These are phyloP conservation scores for Penicillium sclerotigenum DNA, from an alignment of 2,329 filamentous ascomycete genomes.

Conservation along the genomic window DNA sequence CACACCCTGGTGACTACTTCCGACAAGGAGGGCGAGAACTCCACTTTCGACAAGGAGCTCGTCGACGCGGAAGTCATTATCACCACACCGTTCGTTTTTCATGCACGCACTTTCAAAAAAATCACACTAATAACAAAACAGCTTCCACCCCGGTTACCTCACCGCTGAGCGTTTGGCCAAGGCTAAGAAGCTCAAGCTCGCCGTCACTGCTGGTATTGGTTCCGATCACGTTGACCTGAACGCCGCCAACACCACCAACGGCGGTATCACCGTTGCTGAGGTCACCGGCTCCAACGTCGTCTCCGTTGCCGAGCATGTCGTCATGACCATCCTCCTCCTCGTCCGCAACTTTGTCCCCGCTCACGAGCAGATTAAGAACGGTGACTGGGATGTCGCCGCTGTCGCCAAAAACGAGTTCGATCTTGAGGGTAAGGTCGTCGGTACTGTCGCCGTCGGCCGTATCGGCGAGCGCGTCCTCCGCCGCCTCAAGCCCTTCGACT, in stretches of 20 bases:
- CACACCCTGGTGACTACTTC: conserved; percentile 97
- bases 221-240: conserved; percentile 98
- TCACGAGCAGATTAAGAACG: conserved; percentile 84
- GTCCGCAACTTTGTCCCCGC: conserved; percentile 98
- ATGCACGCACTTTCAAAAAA: too few species aligned
- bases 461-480: conserved; percentile 97
- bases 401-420: conserved; percentile 99
- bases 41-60: conserved; percentile 90
- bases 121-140: background rate
- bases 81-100: conserved; percentile 67
- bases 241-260: conserved; percentile 97
- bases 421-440: conserved; percentile 94
- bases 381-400: conserved; percentile 92
- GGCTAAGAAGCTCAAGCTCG: conserved; percentile 98
- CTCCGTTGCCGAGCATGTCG: conserved; percentile 95
- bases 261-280: conserved; percentile 93
- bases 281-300: conserved; percentile 98
- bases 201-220: conserved; percentile 94
- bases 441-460: conserved; percentile 93
- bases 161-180: conserved; percentile 93
- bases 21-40: conserved; percentile 93
- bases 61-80: conserved; percentile 98
- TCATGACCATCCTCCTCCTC: conserved; percentile 97
- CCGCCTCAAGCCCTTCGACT: conserved; percentile 95
- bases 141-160: conserved; percentile 96